Evolutionary conservation across 345 rosid species (phyloP).

Genomic region (Bruguiera gymnorhiza): DNA sequence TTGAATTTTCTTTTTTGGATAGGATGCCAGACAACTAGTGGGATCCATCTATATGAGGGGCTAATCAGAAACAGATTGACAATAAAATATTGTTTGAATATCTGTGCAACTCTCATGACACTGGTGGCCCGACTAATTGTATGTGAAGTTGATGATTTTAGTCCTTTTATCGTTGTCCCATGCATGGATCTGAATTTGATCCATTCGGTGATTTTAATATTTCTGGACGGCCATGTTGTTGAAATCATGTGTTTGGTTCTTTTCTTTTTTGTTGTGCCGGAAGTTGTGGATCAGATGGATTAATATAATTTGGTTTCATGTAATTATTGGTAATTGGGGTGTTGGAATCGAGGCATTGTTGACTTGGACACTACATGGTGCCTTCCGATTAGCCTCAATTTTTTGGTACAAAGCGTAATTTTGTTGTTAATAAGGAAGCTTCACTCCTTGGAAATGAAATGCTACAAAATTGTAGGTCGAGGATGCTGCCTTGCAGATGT

Average conservation of each 20-base stretch:
- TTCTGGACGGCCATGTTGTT: conserved; percentile 6
- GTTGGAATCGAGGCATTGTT: too few species aligned
- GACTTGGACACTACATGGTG: too few species aligned
- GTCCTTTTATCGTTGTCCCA: neutral
- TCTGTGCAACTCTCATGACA: conserved; percentile 8
- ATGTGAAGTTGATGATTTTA: conserved; percentile 18
- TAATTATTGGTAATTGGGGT: too few species aligned
- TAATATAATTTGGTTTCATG: too few species aligned
- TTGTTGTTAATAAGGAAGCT: too few species aligned
- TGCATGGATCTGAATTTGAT: neutral
- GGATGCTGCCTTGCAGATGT: too few species aligned
- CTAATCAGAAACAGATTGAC: neutral
- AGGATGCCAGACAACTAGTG: neutral
- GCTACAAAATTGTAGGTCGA: too few species aligned
- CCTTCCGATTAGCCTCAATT: too few species aligned
- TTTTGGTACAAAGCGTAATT: too few species aligned
- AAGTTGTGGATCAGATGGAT: conserved; percentile 1
- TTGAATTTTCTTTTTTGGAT: neutral
- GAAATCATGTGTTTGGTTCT: neutral
- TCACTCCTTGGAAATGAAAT: too few species aligned
- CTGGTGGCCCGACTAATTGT: neutral
- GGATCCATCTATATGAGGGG: neutral
- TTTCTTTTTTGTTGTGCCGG: neutral
- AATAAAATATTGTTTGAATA: conserved; percentile 7
- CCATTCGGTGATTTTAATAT: neutral